Conservation (phyloP, 768 basidiomycete species). For the Lactarius indigo region DNA sequence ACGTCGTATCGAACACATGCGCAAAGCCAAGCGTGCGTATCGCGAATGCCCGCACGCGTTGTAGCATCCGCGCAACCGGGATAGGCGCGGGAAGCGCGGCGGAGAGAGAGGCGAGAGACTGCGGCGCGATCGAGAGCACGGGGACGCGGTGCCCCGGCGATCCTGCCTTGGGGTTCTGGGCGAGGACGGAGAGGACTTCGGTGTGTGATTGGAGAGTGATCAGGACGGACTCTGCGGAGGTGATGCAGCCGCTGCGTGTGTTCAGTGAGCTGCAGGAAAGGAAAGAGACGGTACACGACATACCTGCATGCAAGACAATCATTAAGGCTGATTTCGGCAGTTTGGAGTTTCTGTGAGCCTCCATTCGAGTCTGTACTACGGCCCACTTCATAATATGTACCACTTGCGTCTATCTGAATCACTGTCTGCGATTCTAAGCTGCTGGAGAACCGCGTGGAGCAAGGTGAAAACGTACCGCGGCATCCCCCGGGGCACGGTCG, state of each 20-base stretch:
- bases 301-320: slow-evolving; percentile 98
- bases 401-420: slow-evolving; percentile 82
- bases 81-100: slow-evolving; percentile 45
- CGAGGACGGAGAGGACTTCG: slow-evolving; percentile 82
- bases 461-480: slow-evolving; percentile 36
- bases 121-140: slow-evolving; percentile 86
- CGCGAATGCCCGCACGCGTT: slow-evolving; percentile 70
- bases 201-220: slow-evolving; percentile 94
- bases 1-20: slow-evolving; percentile 93
- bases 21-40: slow-evolving; percentile 64
- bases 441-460: neutral
- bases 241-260: slow-evolving; percentile 83
- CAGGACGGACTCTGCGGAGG: slow-evolving; percentile 94
- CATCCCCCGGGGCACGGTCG: slow-evolving; percentile 38
- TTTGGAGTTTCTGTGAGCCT: slow-evolving; percentile 65
- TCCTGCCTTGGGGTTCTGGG: slow-evolving; percentile 44
- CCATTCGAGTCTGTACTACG: slow-evolving; percentile 24
- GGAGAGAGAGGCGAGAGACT: slow-evolving; percentile 78
- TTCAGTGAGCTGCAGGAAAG: neutral
- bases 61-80: slow-evolving; percentile 57
- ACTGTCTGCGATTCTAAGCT: slow-evolving; percentile 65
- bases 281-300: neutral
- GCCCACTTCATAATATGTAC: slow-evolving; percentile 83
- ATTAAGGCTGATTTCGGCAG: slow-evolving; percentile 94
- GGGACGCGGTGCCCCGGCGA: slow-evolving; percentile 49